Percentiles rank a stretch among this genome's conserved stretches.
Evolutionary conservation across 1,284 basidiomycete species (phyloP).

Genomic region (Heimioporus retisporus): DNA sequence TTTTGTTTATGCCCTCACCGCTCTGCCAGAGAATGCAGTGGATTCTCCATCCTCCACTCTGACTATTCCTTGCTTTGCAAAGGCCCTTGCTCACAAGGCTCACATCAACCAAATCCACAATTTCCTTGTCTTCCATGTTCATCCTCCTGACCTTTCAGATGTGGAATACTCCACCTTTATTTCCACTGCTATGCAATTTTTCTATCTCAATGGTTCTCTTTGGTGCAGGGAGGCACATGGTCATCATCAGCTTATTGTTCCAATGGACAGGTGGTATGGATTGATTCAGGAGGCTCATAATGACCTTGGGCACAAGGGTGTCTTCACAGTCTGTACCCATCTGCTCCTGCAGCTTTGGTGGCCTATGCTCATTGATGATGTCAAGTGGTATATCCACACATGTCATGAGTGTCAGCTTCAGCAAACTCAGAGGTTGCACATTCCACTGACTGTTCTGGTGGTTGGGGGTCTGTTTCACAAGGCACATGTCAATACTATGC

Average conservation of each 20-base stretch:
- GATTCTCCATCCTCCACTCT: background rate
- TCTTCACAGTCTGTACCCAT: constrained; percentile 20
- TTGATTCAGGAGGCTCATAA: constrained; percentile 36
- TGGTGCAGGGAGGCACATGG: no score
- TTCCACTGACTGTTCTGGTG: background rate
- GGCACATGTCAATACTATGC: no score
- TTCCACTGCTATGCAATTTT: no score
- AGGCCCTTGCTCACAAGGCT: background rate
- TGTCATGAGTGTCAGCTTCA: constrained; percentile 12
- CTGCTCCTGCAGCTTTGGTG: background rate
- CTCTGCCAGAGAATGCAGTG: background rate
- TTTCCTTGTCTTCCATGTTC: background rate
- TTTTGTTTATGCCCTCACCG: no score
- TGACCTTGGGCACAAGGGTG: constrained; percentile 39
- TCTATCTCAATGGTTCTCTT: no score
- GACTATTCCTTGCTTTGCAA: background rate
- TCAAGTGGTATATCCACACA: constrained; percentile 34
- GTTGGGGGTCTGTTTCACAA: no score
- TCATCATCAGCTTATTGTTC: no score
- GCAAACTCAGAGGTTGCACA: no score
- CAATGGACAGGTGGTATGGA: no score
- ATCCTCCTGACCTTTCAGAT: no score
- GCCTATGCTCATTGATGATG: no score
- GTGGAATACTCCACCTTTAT: no score
- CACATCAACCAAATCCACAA: background rate